phyloP scores from a whole-genome alignment of 2,329 filamentous ascomycete genomes.

The Pyrenophora tritici-repentis region DNA sequence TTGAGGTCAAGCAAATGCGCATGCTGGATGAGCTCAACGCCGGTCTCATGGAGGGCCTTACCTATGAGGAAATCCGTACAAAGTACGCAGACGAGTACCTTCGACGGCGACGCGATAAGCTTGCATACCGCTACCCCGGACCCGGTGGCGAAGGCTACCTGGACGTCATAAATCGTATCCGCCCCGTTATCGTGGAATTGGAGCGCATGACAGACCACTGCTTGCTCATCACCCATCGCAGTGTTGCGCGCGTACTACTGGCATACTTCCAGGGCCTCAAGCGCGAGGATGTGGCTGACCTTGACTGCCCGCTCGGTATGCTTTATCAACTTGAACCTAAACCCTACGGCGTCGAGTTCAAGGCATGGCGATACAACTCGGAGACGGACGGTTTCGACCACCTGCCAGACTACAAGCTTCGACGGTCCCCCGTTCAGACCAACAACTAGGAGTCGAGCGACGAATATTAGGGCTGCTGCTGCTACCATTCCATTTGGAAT shows the following conservation, averaged over 20 bases:
- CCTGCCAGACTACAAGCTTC: conserved; percentile 80
- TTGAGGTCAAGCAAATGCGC: conserved; percentile 95
- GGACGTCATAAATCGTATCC: conserved; percentile 92
- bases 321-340: conserved; percentile 95
- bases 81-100: conserved; percentile 80
- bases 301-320: conserved; percentile 92
- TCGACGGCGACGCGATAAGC: conserved; percentile 81
- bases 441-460: conserved; percentile 16
- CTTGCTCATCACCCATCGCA: conserved; percentile 88
- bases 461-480: too few species aligned
- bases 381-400: conserved; percentile 80
- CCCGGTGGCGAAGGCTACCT: conserved; percentile 95
- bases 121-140: conserved; percentile 95
- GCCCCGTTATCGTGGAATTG: conserved; percentile 94
- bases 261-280: conserved; percentile 96
- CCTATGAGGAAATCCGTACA: conserved; percentile 86
- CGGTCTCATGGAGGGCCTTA: conserved; percentile 91
- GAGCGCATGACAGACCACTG: conserved; percentile 97
- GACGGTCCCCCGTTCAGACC: conserved; percentile 53
- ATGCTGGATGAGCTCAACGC: conserved; percentile 97
- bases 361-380: conserved; percentile 89
- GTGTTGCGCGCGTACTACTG: conserved; percentile 87
- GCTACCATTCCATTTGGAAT: neutral
- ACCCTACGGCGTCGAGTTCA: conserved; percentile 96
- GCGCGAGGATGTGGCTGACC: conserved; percentile 86